Evolutionary conservation across 2,329 filamentous ascomycete species (phyloP).

Genomic region (Xylaria sp.): DNA sequence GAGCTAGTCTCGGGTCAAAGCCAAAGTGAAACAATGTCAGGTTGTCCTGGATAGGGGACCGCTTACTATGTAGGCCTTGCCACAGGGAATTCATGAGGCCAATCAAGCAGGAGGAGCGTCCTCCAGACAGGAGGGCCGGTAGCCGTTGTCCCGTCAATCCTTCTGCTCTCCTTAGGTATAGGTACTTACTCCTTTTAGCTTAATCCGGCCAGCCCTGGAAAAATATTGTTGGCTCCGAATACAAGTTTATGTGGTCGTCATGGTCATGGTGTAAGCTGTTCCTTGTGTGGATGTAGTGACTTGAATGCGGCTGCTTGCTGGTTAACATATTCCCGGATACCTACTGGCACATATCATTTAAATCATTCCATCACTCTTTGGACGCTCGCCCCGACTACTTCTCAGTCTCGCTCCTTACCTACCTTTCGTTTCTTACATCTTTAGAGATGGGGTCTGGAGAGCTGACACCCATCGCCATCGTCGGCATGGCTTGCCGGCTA

Average conservation of each 20-base stretch:
- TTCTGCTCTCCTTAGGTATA: not conserved
- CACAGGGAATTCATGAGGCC: not conserved
- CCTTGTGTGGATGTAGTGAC: not conserved
- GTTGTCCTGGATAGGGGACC: not conserved
- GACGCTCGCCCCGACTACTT: constrained; percentile 2
- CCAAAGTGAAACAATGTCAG: not conserved
- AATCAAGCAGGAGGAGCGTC: not conserved
- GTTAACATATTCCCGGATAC: constrained; percentile 11
- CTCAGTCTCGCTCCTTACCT: constrained; percentile 7
- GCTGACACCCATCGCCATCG: constrained; percentile 58
- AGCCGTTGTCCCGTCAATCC: not conserved
- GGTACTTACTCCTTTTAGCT: not conserved
- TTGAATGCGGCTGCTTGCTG: not conserved
- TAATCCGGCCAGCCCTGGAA: not conserved
- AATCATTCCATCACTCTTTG: not conserved
- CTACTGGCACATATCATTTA: constrained; percentile 2
- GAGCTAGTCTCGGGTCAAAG: not conserved
- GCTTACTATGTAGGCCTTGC: not conserved
- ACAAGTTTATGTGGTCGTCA: not conserved
- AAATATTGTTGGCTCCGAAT: not conserved
- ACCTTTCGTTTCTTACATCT: not conserved
- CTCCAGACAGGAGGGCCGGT: not conserved
- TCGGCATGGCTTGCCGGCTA: constrained; percentile 69
- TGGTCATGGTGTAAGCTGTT: not conserved
- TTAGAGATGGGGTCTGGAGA: constrained; percentile 21